These are phyloP conservation scores for Ascoidea tarda DNA, from an alignment of 805 yeast genomes.

Conservation along the genomic window DNA sequence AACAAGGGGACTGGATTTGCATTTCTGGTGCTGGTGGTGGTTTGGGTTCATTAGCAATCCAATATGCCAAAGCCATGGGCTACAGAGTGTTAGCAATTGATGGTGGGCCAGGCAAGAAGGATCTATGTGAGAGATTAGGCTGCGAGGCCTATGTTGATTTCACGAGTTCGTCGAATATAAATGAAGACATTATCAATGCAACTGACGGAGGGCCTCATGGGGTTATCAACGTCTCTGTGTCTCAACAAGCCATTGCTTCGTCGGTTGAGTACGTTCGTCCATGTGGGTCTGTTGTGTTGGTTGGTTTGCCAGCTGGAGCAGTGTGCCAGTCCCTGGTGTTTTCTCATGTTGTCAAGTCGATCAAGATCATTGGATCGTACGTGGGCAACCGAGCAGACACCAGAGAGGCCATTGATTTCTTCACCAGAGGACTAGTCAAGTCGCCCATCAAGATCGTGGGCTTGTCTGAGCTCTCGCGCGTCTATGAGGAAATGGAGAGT, in stretches of 20 bases:
- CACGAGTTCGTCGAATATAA: constrained; percentile 34
- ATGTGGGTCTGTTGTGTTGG: constrained; percentile 55
- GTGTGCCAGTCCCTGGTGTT: constrained; percentile 52
- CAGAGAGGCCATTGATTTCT: constrained; percentile 59
- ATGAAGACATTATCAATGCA: constrained; percentile 32
- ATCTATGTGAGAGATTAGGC: constrained; percentile 30
- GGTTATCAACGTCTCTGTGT: constrained; percentile 60
- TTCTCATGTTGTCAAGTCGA: constrained; percentile 55
- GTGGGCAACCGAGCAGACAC: constrained; percentile 85
- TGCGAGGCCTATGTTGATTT: constrained; percentile 45
- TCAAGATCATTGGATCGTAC: constrained; percentile 64
- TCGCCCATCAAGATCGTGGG: constrained; percentile 51
- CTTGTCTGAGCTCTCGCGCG: constrained; percentile 35
- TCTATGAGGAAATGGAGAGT: constrained; percentile 41
- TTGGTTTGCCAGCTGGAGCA: constrained; percentile 71
- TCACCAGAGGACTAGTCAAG: constrained; percentile 47
- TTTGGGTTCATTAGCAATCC: constrained; percentile 42
- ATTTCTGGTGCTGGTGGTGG: constrained; percentile 54
- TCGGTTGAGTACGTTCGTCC: constrained; percentile 45
- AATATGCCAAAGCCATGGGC: constrained; percentile 48
- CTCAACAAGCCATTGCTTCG: constrained; percentile 45
- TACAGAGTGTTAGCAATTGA: constrained; percentile 40
- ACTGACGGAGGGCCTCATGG: constrained; percentile 68
- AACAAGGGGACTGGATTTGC: constrained; percentile 44
- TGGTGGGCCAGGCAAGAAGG: constrained; percentile 38